Evolutionary conservation across 345 rosid genomes (phyloP).

Genomic region (Brassica carinata): DNA sequence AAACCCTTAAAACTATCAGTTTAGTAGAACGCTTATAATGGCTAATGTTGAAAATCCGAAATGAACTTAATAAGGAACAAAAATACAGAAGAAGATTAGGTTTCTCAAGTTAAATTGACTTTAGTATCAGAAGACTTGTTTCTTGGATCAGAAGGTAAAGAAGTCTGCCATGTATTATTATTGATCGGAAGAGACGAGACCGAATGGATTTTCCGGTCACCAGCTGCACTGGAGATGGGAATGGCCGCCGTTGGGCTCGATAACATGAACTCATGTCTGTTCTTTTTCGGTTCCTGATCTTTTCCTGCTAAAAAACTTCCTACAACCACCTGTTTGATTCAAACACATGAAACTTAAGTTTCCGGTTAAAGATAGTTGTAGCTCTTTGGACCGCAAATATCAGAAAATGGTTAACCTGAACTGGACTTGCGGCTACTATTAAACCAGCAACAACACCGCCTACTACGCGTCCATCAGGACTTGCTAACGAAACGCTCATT

Average conservation of each 20-base stretch:
- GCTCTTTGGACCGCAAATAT: not conserved
- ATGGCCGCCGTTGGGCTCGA: conserved; percentile 38
- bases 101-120: conserved; percentile 25
- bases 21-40: conserved; percentile 4
- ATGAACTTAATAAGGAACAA: not conserved
- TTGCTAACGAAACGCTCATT: conserved; percentile 90
- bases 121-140: conserved; percentile 31
- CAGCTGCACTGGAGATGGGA: conserved; percentile 40
- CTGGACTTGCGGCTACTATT: conserved; percentile 88
- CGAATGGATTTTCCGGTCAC: conserved; percentile 25
- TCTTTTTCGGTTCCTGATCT: conserved; percentile 67
- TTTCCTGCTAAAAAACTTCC: conserved; percentile 84
- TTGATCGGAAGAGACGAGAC: conserved; percentile 20
- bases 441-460: conserved; percentile 97
- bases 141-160: conserved; percentile 36
- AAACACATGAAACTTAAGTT: not conserved
- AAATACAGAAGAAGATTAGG: conserved; percentile 9
- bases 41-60: not conserved
- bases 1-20: conserved; percentile 19
- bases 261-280: conserved; percentile 49
- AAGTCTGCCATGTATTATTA: conserved; percentile 33
- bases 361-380: not conserved
- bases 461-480: conserved; percentile 95
- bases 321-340: conserved; percentile 67
- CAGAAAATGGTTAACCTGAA: conserved; percentile 56